phyloP scores from a whole-genome alignment of 257 asterid genomes.

The Cynanchum wilfordii region DNA sequence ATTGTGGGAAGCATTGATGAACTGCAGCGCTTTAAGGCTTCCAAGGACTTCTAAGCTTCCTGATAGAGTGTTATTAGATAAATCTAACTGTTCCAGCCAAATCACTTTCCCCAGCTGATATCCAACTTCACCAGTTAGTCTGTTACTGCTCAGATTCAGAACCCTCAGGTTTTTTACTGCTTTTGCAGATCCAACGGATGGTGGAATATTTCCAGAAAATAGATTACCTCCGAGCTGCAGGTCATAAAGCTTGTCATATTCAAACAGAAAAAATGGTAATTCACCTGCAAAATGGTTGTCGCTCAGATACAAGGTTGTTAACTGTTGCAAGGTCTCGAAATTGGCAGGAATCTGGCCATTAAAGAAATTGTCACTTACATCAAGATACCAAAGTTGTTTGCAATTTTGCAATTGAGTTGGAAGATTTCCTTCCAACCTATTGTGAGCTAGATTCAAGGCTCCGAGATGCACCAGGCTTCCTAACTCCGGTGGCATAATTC shows the following conservation, averaged over 20 bases:
- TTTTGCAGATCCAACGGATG: constrained; percentile 24
- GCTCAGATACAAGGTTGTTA: constrained; percentile 48
- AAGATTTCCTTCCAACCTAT: constrained; percentile 46
- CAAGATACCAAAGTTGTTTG: constrained; percentile 22
- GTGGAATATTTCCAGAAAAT: constrained; percentile 49
- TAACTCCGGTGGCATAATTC: constrained; percentile 49
- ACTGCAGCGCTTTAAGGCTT: constrained; percentile 36
- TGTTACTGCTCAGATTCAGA: constrained; percentile 56
- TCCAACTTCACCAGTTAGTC: constrained; percentile 49
- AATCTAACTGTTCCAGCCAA: constrained; percentile 55
- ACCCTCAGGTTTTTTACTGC: constrained; percentile 42
- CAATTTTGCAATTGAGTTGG: constrained; percentile 49
- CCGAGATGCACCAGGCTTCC: constrained; percentile 51
- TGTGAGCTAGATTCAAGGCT: constrained; percentile 52
- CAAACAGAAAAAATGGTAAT: constrained; percentile 45
- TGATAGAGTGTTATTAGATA: constrained; percentile 54
- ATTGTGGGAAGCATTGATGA: constrained; percentile 53
- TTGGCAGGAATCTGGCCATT: constrained; percentile 54
- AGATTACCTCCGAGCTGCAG: constrained; percentile 65
- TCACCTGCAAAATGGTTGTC: constrained; percentile 53
- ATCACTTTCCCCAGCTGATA: constrained; percentile 39
- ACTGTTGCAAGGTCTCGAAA: constrained; percentile 38
- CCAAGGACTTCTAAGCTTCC: constrained; percentile 48
- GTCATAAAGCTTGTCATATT: constrained; percentile 43
- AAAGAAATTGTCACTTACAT: constrained; percentile 48